phyloP scores from a whole-genome alignment of 2,329 filamentous ascomycete genomes.

The Colletotrichum agaves region DNA sequence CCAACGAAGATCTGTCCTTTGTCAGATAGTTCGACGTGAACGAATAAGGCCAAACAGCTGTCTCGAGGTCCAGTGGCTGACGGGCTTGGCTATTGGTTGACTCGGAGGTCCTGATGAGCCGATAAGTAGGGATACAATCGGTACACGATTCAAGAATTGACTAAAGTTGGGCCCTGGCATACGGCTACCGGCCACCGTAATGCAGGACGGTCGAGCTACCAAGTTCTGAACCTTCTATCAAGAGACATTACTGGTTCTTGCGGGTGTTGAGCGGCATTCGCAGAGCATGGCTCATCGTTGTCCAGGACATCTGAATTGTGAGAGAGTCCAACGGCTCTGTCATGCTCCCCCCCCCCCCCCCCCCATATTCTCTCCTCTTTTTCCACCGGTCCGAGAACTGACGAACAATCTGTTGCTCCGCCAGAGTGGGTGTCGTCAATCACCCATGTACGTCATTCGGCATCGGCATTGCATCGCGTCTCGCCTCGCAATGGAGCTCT shows the following conservation, averaged over 20 bases:
- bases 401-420: slow-evolving; percentile 32
- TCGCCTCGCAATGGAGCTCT: slow-evolving; percentile 29
- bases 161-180: slow-evolving; percentile 24
- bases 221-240: slow-evolving; percentile 16
- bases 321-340: slow-evolving; percentile 24
- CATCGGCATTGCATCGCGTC: slow-evolving; percentile 32
- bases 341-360: slow-evolving; percentile 18
- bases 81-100: slow-evolving; percentile 20
- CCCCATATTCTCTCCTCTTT: slow-evolving; percentile 26
- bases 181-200: slow-evolving; percentile 21
- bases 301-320: slow-evolving; percentile 24
- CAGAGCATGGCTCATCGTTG: slow-evolving; percentile 35
- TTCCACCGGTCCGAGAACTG: slow-evolving; percentile 24
- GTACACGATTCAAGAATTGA: slow-evolving; percentile 35
- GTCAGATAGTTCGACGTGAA: background rate
- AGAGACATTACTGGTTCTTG: slow-evolving; percentile 2
- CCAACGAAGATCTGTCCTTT: slow-evolving; percentile 3
- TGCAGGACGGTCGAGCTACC: slow-evolving; percentile 20
- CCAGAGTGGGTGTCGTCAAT: slow-evolving; percentile 31
- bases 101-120: slow-evolving; percentile 9
- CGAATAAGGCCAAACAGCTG: slow-evolving; percentile 16
- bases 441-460: slow-evolving; percentile 35
- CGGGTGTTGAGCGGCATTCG: slow-evolving; percentile 1
- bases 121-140: slow-evolving; percentile 30
- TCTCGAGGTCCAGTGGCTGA: slow-evolving; percentile 16